Evolutionary conservation across 2,329 filamentous ascomycete genomes (phyloP).

Genomic region (Phaeomoniella chlamydospora): DNA sequence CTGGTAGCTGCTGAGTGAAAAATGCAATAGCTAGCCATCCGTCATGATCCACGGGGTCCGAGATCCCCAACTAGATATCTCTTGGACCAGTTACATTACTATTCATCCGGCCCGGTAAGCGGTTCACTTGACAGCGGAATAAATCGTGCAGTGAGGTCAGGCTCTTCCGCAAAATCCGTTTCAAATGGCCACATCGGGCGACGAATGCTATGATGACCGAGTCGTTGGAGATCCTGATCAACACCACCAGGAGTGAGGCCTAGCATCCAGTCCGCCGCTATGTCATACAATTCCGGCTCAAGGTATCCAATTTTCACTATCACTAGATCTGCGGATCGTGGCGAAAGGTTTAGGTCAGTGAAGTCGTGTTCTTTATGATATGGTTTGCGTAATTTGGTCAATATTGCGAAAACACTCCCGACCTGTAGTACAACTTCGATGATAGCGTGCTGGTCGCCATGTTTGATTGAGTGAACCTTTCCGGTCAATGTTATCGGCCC

Average conservation of each 20-base stretch:
- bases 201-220: slow-evolving; percentile 32
- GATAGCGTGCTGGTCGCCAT: slow-evolving; percentile 33
- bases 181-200: slow-evolving; percentile 38
- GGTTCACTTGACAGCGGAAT: slow-evolving; percentile 19
- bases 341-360: slow-evolving; percentile 29
- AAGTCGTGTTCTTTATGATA: slow-evolving; percentile 41
- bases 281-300: slow-evolving; percentile 38
- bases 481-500: slow-evolving; percentile 38
- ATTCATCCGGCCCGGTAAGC: neutral
- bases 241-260: slow-evolving; percentile 39
- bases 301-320: slow-evolving; percentile 43
- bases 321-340: slow-evolving; percentile 33
- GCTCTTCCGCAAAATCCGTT: slow-evolving; percentile 16
- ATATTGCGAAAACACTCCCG: slow-evolving; percentile 35
- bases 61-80: too few relatives aligned
- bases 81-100: too few relatives aligned
- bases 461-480: slow-evolving; percentile 32
- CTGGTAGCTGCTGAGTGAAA: too few relatives aligned
- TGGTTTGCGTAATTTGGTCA: slow-evolving; percentile 38
- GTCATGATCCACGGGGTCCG: too few relatives aligned
- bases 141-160: slow-evolving; percentile 20
- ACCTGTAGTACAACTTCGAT: slow-evolving; percentile 36
- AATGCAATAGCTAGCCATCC: too few relatives aligned
- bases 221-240: slow-evolving; percentile 34
- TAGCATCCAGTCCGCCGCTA: slow-evolving; percentile 41